Base-by-base conservation (phyloP, 1,284 basidiomycete genomes). In the Ganoderma resinaceum region DNA sequence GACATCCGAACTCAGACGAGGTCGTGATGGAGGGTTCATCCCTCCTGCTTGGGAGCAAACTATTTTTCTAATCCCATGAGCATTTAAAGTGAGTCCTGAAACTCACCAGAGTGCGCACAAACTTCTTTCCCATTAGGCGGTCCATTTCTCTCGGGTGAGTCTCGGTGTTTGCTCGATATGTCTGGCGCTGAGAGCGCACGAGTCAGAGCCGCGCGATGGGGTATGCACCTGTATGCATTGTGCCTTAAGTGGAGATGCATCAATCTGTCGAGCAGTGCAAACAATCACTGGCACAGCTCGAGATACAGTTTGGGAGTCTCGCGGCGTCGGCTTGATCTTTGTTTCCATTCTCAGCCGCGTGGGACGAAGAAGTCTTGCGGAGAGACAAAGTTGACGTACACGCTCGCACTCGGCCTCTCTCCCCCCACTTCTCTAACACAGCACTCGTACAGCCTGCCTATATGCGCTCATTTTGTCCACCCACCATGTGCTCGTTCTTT, bases 281-380 rank as follows among this genome's bases (percentile, higher is more conserved):
- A 4, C 23, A 49, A 26, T 49, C 46, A 49, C 46, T 12, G 3
- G 23, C 37, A 60, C 35, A 40, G 58, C 58, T 38, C 35, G 23
- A 60, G 58, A 40, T 38, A 18, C 23, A 23, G 37, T 38, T 60
- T 26, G 63, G 31, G 31, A 26, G 53, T 14, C 55, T 66, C 35
- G 60, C 58, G 42, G 66, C 61, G 40, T 66, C 40, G 52, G 49
- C 29, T 12, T 66, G 59, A 62, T 62, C 46, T 49, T 57, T 58
- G 61, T 62, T 58, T 37, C 59, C 61, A 58, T 58, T 49, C 43
- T 58, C 9, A 40, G 40, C 33, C 8, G 23, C 64, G 58, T 66
- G 64, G 37, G 64, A 66, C 23, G 37, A 52, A 66, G 58, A 52
- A 52, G 42, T 31, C 40, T n/a, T 11, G 31, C 57, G 35, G 33